These are phyloP conservation scores for Daldinia childiae DNA, from an alignment of 495 filamentous ascomycete genomes.

Conservation along the genomic window DNA sequence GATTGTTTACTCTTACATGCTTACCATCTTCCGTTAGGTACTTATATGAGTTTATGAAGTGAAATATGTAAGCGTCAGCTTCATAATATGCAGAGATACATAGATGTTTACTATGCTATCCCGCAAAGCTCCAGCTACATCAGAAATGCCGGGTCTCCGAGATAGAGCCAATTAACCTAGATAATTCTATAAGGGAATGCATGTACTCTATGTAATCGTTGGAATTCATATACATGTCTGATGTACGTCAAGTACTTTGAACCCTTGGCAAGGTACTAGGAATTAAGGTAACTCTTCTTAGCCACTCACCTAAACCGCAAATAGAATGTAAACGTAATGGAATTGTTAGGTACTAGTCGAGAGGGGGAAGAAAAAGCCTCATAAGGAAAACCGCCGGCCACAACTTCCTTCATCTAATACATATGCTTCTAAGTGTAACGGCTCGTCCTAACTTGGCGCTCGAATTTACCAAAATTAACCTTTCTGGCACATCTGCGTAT, in stretches of 20 bases:
- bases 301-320: slow-evolving; percentile 7
- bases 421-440: neutral
- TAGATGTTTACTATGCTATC: too few relatives aligned
- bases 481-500: slow-evolving; percentile 7
- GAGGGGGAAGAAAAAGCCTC: slow-evolving; percentile 24
- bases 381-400: neutral
- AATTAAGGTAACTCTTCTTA: neutral
- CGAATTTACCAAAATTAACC: slow-evolving; percentile 1
- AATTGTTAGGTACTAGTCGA: slow-evolving; percentile 7
- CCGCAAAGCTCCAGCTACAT: too few relatives aligned
- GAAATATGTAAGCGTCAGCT: too few relatives aligned
- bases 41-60: too few relatives aligned
- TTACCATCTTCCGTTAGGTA: too few relatives aligned
- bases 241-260: neutral
- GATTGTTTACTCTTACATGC: too few relatives aligned
- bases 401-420: slow-evolving; percentile 9
- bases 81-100: too few relatives aligned
- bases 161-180: too few relatives aligned
- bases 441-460: slow-evolving; percentile 12
- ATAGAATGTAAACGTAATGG: slow-evolving; percentile 36
- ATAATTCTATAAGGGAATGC: too few relatives aligned
- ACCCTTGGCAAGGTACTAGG: neutral
- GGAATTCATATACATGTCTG: neutral
- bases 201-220: too few relatives aligned
- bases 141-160: too few relatives aligned